Evolutionary conservation across 2,329 filamentous ascomycete species (phyloP), one percentile per base, ranked within the genome.

Genomic region (Verticillium tricorpus): DNA sequence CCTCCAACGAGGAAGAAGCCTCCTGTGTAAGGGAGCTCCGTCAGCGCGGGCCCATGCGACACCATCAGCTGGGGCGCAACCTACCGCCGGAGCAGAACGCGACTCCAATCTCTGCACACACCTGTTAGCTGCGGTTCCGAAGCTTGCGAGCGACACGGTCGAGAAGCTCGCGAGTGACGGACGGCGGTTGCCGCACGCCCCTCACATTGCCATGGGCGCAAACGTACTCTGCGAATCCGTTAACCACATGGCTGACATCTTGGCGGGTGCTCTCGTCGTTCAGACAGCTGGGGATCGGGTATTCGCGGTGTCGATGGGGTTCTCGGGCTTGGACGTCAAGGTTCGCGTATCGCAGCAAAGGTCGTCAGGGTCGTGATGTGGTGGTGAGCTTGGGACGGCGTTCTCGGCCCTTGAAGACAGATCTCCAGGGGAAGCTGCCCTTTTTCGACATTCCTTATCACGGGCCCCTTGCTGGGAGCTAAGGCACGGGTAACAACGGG

Each of bases 61-160:
- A 4, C 9, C 19, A 5, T 19, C 19, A 19, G 8, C n/a, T 25
- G 39, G 34, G 68, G 66, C 68, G 68, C 69, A 76, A 89, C 91
- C 69, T 89, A 97, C 93, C 94, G 72, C 93, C 94, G 73, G 92
- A 95, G 85, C 95, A 98, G 82, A 99, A 99, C 74, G 93, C 92
- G 66, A 97, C 93, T 69, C 95, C 95, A 72, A 98, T 90, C 78
- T 99, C 95, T 98, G 72, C 69, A 57, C 69, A 57, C 28, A 28
- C 28, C 28, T 28, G 28, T 28, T 28, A 28, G 28, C 28, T 28
- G 28, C 28, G 28, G 28, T 28, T 28, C 28, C 28, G 28, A 28
- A 28, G 28, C 28, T 28, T 6, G 28, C 28, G 28, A 28, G 25
- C 5, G 4, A 28, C 25, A 25, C 25, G 25, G 25, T 25, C 25